Percentiles rank a stretch among this genome's conserved stretches.
phyloP scores from a whole-genome alignment of 106 monocot genomes.

The Allium cepa region DNA sequence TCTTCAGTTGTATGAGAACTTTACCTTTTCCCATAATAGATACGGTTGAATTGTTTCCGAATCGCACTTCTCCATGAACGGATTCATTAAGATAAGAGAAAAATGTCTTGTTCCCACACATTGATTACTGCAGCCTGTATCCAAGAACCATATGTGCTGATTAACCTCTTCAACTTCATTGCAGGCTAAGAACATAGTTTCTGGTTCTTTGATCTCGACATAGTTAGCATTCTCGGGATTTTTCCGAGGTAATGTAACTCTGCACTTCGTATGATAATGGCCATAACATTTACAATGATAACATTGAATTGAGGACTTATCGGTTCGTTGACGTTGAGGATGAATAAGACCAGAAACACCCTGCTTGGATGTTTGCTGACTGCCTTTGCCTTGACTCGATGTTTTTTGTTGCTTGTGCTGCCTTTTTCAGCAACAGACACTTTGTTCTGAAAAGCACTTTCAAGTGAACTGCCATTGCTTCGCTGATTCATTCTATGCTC shows the following conservation, averaged over 20 bases:
- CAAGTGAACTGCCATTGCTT: neutral
- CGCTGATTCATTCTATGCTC: neutral
- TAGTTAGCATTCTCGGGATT: neutral
- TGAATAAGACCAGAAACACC: too few species aligned
- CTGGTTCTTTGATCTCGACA: neutral
- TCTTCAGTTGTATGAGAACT: neutral
- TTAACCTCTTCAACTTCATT: neutral
- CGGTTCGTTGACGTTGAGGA: neutral
- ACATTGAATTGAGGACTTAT: conserved; percentile 1
- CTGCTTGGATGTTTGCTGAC: neutral
- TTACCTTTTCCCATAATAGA: neutral
- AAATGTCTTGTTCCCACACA: too few species aligned
- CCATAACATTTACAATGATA: conserved; percentile 1
- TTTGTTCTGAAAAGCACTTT: conserved; percentile 4
- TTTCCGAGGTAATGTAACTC: neutral
- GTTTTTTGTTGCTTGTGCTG: neutral
- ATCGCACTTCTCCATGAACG: neutral
- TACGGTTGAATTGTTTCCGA: neutral
- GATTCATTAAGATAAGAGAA: neutral
- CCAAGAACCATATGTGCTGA: too few species aligned
- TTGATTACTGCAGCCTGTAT: too few species aligned
- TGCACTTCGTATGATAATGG: neutral
- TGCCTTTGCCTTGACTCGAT: neutral
- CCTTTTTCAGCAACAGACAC: neutral
- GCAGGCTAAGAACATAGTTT: neutral